These are phyloP conservation scores for Pythium guiyangense DNA, from an alignment of 352 stramenopile genomes.

Conservation along the genomic window DNA sequence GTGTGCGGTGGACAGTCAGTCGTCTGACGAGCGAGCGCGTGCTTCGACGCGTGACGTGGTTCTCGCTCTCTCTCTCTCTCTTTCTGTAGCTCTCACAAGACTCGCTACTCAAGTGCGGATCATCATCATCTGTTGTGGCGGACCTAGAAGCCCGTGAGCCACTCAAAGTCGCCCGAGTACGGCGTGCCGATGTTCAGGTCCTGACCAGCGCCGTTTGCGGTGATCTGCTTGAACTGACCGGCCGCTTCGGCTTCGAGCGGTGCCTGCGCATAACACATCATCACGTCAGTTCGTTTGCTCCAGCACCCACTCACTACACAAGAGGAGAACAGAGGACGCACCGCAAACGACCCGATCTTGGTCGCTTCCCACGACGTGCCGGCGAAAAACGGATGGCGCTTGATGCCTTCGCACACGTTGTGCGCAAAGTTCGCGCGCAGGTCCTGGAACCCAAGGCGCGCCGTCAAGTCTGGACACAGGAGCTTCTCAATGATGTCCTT, in stretches of 20 bases:
- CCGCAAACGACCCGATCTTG: conserved; percentile 74
- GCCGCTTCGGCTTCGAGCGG: conserved; percentile 67
- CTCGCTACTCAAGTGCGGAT: conserved; percentile 1
- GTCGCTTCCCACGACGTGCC: conserved; percentile 80
- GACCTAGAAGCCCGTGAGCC: conserved; percentile 77
- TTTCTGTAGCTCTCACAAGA: neutral
- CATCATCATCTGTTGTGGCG: neutral
- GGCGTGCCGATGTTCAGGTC: conserved; percentile 67
- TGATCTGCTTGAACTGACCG: conserved; percentile 72
- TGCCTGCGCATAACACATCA: conserved; percentile 29
- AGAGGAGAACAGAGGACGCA: no score
- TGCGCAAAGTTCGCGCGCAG: conserved; percentile 32
- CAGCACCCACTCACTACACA: no score
- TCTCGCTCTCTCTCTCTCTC: neutral
- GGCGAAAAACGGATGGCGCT: conserved; percentile 81
- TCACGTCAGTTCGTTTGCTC: neutral
- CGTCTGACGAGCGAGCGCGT: no score
- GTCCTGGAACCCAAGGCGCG: conserved; percentile 56
- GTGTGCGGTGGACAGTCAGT: neutral
- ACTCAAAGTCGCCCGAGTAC: conserved; percentile 71
- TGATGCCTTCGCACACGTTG: conserved; percentile 63
- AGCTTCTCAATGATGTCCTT: conserved; percentile 70
- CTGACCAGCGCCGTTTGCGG: conserved; percentile 32
- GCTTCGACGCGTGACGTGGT: neutral
- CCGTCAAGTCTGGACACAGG: conserved; percentile 46